Conservation (phyloP, 1,139 yeast genomes). For the Taphrina flavorubra region DNA sequence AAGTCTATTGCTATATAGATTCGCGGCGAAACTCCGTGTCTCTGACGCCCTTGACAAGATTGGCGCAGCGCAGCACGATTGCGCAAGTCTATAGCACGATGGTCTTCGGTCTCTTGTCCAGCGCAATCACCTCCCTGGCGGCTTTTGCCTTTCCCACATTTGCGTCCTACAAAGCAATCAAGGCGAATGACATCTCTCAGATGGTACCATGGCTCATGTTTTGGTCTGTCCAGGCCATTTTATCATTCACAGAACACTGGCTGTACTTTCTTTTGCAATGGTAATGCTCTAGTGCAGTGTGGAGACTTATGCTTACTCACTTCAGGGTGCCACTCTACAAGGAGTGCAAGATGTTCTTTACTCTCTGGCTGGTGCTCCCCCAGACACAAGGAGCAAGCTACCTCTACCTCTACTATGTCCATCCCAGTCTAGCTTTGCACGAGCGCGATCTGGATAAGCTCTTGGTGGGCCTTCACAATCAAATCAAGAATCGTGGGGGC, state of each 20-base stretch:
- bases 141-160: conserved; percentile 63
- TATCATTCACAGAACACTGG: conserved; percentile 56
- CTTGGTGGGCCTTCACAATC: conserved; percentile 34
- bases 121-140: conserved; percentile 48
- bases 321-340: conserved; percentile 59
- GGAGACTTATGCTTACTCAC: not conserved
- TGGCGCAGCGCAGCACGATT: not conserved
- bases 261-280: conserved; percentile 54
- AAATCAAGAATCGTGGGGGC: conserved; percentile 34
- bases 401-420: conserved; percentile 44
- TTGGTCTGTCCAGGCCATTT: conserved; percentile 62
- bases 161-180: conserved; percentile 64
- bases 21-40: no score
- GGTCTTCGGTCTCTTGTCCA: conserved; percentile 29
- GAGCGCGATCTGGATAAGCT: conserved; percentile 44
- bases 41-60: not conserved
- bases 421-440: conserved; percentile 43
- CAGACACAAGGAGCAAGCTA: conserved; percentile 48
- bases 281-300: conserved; percentile 22
- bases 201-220: conserved; percentile 67
- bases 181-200: conserved; percentile 56
- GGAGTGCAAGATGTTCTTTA: conserved; percentile 53
- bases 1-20: no score
- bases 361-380: conserved; percentile 63
- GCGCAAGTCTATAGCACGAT: not conserved